Base-by-base conservation (phyloP, 495 filamentous ascomycete genomes). In the Oidiodendron maius region DNA sequence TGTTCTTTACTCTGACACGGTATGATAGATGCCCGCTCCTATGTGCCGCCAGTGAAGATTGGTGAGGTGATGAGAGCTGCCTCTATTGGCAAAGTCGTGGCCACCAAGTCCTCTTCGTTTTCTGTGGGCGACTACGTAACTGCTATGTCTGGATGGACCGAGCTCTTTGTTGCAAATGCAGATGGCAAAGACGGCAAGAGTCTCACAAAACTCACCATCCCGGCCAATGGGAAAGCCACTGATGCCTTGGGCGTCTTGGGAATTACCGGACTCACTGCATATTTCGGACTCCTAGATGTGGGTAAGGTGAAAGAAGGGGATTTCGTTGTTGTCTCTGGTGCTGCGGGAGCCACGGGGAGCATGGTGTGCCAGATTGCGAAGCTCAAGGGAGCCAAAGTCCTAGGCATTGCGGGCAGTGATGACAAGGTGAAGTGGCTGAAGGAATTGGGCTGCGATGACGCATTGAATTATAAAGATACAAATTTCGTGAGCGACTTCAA, bases 311-410 rank as follows among this genome's bases (percentile, higher is more conserved):
- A 76, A 39, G 48, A 65, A 0, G 78, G 76, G 4, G 80, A 86
- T 43, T 78, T 80, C 3, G 80, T 86, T 5, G 81, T 86, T 11
- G 75, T 86, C 0, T 82, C 78, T 17, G 81, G 79, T 1, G 83
- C 83, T 3, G 85, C 85, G 3, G 84, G 84, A 9, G 84, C 83
- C 0, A 87, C 82, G 8, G 85, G 84, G 0, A 78, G 73, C 51
- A 71, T 86, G 1, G 83, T 72, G 11, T 83, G 81, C 3, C 84
- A 89, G 66, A 84, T 86, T 59, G 78, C 78, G 2, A 82, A 80
- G 63, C 64, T 81, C 36, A 72, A 76, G 58, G 82, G 81, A 4
- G 75, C 74, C 2, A 69, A 71, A 61, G 68, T 73, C 60, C 36
- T 86, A 8, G 82, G 81, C 0, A 76, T 86, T 50, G 82, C 81